A percentile compares a stretch with the other conserved stretches of the same genome.
phyloP scores from a whole-genome alignment of 1,284 basidiomycete genomes.

The Irpex lacteus region DNA sequence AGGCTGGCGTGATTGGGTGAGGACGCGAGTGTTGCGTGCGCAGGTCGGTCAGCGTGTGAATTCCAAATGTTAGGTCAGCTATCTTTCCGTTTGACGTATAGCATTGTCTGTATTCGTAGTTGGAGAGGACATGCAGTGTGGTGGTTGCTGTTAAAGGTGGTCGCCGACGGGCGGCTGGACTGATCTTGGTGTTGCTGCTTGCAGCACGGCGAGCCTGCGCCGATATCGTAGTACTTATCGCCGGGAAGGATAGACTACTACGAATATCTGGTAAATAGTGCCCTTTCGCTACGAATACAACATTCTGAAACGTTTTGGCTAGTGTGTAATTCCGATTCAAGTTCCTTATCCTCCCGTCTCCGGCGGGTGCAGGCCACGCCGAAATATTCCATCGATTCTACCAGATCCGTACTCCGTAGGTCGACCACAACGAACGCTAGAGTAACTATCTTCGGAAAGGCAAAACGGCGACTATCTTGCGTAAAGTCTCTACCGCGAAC shows the following conservation, averaged over 20 bases:
- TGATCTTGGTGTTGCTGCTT: no score
- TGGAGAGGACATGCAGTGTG: background rate
- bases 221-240: background rate
- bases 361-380: no score
- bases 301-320: background rate
- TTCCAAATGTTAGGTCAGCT: background rate
- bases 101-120: background rate
- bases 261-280: background rate
- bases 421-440: no score
- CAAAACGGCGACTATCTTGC: no score
- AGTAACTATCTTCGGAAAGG: no score
- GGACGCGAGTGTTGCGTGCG: conserved; percentile 3
- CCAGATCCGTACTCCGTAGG: background rate
- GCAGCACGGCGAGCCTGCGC: no score
- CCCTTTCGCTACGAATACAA: background rate
- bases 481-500: no score
- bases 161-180: no score
- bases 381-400: no score
- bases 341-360: no score
- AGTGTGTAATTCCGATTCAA: no score
- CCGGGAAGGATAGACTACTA: background rate
- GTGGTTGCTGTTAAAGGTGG: background rate
- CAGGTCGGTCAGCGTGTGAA: background rate
- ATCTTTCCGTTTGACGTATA: background rate
- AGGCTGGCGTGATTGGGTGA: background rate